A percentile compares a stretch with the other conserved stretches of the same genome.
Evolutionary conservation across 139 green algal species (phyloP).

Genomic region (Coelastrella sp.): DNA sequence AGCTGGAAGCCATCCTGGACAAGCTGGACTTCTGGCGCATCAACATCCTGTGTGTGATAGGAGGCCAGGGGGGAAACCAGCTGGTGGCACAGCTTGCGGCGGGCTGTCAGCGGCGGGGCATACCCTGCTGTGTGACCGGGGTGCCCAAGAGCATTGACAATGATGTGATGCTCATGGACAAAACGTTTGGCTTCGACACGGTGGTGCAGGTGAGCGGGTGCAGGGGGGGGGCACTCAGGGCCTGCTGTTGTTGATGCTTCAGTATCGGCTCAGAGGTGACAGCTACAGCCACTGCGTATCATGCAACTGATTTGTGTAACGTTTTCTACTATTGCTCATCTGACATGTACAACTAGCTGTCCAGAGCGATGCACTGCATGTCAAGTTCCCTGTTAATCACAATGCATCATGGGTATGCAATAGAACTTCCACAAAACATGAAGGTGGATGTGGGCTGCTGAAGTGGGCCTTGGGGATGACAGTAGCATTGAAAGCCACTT

Average conservation of each 20-base stretch:
- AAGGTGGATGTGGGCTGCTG: too few relatives aligned
- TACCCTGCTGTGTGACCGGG: constrained; percentile 81
- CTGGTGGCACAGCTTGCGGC: constrained; percentile 56
- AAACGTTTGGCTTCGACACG: constrained; percentile 93
- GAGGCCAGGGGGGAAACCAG: constrained; percentile 64
- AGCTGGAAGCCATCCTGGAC: constrained; percentile 44
- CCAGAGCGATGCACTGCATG: too few relatives aligned
- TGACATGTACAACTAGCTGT: too few relatives aligned
- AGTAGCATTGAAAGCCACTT: too few relatives aligned
- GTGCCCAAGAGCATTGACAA: constrained; percentile 93
- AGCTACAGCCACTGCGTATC: too few relatives aligned
- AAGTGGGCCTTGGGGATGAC: too few relatives aligned
- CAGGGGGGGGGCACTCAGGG: background rate
- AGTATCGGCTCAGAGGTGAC: too few relatives aligned
- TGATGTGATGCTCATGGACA: constrained; percentile 86
- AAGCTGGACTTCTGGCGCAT: constrained; percentile 66
- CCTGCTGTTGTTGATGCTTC: background rate
- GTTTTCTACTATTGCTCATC: too few relatives aligned
- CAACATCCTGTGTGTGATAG: constrained; percentile 92
- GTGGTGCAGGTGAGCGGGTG: constrained; percentile 87
- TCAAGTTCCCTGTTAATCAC: too few relatives aligned
- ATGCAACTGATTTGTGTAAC: too few relatives aligned
- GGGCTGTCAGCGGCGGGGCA: constrained; percentile 67
- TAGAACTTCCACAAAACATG: too few relatives aligned
- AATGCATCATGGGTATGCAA: too few relatives aligned